Base-by-base conservation (phyloP, 2,329 filamentous ascomycete species). In the Fusarium sp. region DNA sequence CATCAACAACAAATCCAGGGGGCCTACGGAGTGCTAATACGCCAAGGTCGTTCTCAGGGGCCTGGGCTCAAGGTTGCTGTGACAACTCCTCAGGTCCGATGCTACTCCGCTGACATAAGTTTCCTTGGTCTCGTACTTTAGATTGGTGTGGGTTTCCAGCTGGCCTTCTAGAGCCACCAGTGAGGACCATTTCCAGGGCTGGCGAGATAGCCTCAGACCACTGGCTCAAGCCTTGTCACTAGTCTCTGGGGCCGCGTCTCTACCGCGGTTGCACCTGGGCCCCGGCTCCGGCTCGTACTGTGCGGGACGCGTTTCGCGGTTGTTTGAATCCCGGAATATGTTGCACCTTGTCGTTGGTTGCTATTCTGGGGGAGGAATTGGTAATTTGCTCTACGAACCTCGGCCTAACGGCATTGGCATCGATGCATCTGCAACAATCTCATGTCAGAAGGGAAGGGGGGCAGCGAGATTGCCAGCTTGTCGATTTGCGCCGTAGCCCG, bases 11-110 rank as follows among this genome's bases (percentile, higher is more conserved):
- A 68, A 34, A 59, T 56, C 37, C 50, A 54, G 35, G 66, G 32
- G 45, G n/a, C 50, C 50, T 32, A 43, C 35, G 64, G 57, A 64
- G 48, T 58, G 60, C 67, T 68, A 65, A 70, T 65, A 52, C 63
- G 68, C 72, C 76, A 77, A 72, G 73, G 37, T 30, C 32, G 39
- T 39, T 50, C 45, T 70, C 71, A 77, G 70, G 73, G 71, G 73
- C 68, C 67, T 64, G 34, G 66, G 61, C 59, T 65, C 30, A 13
- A 14, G 52, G 79, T 80, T 80, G 74, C 77, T 69, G 70, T 72
- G 75, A 75, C 79, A 76, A 80, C 78, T 59, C 8, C 23, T 56
- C 25, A 69, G 30, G 66, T 54, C 73, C 72, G 69, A 60, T 66
- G 57, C 50, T 43, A 39, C 50, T 54, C 67, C 58, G 68, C 75